Percentiles rank a stretch among this genome's conserved stretches.
Evolutionary conservation across 1,284 basidiomycete genomes (phyloP).

Genomic region (Boletus sp.): DNA sequence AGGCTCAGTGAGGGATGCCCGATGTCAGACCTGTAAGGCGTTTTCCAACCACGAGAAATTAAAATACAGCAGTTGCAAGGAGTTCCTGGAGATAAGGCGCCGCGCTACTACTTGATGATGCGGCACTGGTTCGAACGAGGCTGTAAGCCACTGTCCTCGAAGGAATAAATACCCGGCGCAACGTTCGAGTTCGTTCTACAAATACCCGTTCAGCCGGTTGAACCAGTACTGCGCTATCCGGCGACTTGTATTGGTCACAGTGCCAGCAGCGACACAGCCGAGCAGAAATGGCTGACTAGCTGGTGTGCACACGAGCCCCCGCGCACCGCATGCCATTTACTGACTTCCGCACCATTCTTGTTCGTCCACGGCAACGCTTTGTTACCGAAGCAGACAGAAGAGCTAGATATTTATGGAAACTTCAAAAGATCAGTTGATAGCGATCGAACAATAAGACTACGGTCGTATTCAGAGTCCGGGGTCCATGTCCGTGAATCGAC

Average conservation of each 20-base stretch:
- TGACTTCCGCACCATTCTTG: background rate
- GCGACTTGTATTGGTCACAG: background rate
- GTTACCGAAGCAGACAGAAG: background rate
- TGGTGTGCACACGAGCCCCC: conserved; percentile 12
- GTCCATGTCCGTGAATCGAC: background rate
- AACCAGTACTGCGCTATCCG: background rate
- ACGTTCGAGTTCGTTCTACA: conserved; percentile 6
- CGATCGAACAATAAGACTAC: background rate
- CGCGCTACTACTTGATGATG: too few species aligned
- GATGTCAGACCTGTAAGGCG: too few species aligned
- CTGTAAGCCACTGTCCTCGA: background rate
- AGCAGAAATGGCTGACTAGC: conserved; percentile 4
- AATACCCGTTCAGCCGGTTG: conserved; percentile 22
- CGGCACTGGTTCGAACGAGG: too few species aligned
- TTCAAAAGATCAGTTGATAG: background rate
- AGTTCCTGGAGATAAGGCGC: too few species aligned
- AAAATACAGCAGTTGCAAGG: too few species aligned
- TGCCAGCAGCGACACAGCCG: conserved; percentile 18
- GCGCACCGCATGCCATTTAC: conserved; percentile 14
- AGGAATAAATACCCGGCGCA: conserved; percentile 16
- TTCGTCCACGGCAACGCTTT: background rate
- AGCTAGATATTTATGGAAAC: background rate
- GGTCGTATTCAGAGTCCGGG: background rate
- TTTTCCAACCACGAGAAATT: background rate
- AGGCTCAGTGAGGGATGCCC: background rate